A percentile compares a stretch with the other conserved stretches of the same genome.
These are phyloP conservation scores for Royoungia palumana DNA, from an alignment of 768 basidiomycete genomes.

Conservation along the genomic window DNA sequence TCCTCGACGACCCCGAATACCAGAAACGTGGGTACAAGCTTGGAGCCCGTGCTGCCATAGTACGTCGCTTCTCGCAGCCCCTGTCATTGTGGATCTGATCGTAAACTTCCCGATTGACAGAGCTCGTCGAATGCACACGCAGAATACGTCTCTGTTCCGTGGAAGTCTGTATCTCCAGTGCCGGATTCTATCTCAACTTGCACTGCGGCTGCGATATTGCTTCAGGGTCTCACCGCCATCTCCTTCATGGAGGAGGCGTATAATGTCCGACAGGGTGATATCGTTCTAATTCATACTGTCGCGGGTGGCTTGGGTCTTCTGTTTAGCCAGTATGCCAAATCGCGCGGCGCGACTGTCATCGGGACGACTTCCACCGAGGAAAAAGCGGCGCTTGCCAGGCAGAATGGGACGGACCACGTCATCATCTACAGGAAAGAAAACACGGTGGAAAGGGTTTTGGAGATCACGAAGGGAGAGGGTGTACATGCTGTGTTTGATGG, in stretches of 20 bases:
- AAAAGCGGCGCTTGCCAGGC: conserved; percentile 78
- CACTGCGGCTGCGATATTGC: conserved; percentile 60
- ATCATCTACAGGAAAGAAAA: conserved; percentile 77
- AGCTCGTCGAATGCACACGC: conserved; percentile 53
- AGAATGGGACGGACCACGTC: conserved; percentile 82
- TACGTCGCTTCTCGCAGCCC: conserved; percentile 34
- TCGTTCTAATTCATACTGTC: conserved; percentile 83
- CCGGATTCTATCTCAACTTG: conserved; percentile 58
- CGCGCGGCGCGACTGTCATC: conserved; percentile 83
- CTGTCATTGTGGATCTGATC: background rate
- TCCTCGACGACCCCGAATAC: conserved; percentile 59
- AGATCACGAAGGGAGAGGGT: conserved; percentile 74
- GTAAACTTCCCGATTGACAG: conserved; percentile 28
- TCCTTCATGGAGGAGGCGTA: conserved; percentile 84
- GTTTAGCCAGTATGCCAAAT: conserved; percentile 64
- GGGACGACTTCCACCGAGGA: conserved; percentile 85
- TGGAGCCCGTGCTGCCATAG: conserved; percentile 73
- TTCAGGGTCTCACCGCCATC: conserved; percentile 78
- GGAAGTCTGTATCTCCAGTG: conserved; percentile 59
- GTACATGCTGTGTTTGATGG: conserved; percentile 91
- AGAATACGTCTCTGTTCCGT: conserved; percentile 67
- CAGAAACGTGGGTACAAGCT: conserved; percentile 61
- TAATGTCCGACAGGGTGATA: conserved; percentile 74
- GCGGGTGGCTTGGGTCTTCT: conserved; percentile 84
- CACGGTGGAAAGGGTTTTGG: conserved; percentile 67